These are phyloP conservation scores for Penicillium parvum DNA, from an alignment of 495 filamentous ascomycete genomes.

Conservation along the genomic window DNA sequence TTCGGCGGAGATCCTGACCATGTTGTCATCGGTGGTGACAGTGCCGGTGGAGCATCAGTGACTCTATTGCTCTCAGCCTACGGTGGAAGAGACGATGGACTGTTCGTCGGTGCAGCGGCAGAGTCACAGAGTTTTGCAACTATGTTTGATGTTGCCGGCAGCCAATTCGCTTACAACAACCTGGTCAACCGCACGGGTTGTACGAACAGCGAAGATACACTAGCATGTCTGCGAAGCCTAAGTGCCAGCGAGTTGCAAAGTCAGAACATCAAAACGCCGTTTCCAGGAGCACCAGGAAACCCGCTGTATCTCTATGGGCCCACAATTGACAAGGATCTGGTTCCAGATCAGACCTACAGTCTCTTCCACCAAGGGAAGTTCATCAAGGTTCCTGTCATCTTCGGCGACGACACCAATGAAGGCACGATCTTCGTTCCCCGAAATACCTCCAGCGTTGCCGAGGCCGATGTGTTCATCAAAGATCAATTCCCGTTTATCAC, in stretches of 20 bases:
- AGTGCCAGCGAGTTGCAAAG: conserved; percentile 46
- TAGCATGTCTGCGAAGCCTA: conserved; percentile 55
- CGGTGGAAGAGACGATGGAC: conserved; percentile 45
- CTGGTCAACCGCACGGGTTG: conserved; percentile 57
- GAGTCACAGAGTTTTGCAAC: conserved; percentile 64
- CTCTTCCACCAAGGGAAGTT: conserved; percentile 56
- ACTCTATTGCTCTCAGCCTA: conserved; percentile 65
- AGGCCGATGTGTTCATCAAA: conserved; percentile 51
- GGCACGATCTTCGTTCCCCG: conserved; percentile 60
- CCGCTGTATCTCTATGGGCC: conserved; percentile 60
- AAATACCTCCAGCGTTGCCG: conserved; percentile 40
- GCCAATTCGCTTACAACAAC: conserved; percentile 62
- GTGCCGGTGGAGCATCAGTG: conserved; percentile 64
- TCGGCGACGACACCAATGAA: conserved; percentile 68
- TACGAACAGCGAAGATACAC: conserved; percentile 36
- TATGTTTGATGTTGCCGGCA: conserved; percentile 53
- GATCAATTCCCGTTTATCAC: conserved; percentile 60
- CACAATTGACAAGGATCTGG: conserved; percentile 54
- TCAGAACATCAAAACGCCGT: conserved; percentile 50
- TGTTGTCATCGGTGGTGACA: conserved; percentile 68
- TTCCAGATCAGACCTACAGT: conserved; percentile 55
- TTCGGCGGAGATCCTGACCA: conserved; percentile 72
- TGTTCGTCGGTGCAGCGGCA: conserved; percentile 61
- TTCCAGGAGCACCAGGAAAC: conserved; percentile 42
- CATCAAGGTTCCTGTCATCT: conserved; percentile 64